Conservation (phyloP, 768 basidiomycete genomes). For the Cystofilobasidium capitatum region DNA sequence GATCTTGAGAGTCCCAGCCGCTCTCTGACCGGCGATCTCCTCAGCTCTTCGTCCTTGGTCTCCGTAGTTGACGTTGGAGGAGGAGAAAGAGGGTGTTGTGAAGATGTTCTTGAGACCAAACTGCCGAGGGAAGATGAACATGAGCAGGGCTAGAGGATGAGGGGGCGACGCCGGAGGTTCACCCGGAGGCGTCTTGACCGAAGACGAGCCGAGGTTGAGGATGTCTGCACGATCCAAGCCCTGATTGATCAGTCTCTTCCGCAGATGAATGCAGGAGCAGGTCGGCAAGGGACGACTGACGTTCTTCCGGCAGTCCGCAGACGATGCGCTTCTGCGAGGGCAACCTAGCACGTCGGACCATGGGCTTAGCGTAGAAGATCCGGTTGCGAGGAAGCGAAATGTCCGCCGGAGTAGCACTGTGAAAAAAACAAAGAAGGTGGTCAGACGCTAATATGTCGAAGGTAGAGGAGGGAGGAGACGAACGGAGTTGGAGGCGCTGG, state of each 20-base stretch:
- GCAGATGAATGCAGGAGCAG: not conserved
- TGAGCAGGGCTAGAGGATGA: conserved; percentile 56
- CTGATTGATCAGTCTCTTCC: no score
- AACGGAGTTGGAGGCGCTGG: not conserved
- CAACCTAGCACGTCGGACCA: conserved; percentile 18
- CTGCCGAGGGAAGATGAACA: conserved; percentile 77
- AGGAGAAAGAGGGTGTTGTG: conserved; percentile 16
- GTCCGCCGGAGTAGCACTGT: conserved; percentile 29
- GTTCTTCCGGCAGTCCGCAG: conserved; percentile 59
- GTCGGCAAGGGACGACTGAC: conserved; percentile 42
- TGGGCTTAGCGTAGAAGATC: conserved; percentile 60
- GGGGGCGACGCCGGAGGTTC: conserved; percentile 36
- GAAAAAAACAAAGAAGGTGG: not conserved
- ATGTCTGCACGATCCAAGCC: not conserved
- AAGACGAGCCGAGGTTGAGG: conserved; percentile 41
- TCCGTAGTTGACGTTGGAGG: conserved; percentile 15
- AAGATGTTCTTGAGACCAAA: conserved; percentile 61
- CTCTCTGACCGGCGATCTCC: conserved; percentile 19
- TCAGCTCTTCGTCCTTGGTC: not conserved
- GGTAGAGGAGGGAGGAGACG: not conserved
- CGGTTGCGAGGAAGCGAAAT: conserved; percentile 32
- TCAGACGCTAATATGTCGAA: no score
- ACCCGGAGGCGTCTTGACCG: conserved; percentile 31
- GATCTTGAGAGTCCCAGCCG: conserved; percentile 42
- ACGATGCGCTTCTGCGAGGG: conserved; percentile 49